These are phyloP conservation scores for Fraxinus greggii DNA, from an alignment of 305 asterid species.

Conservation along the genomic window DNA sequence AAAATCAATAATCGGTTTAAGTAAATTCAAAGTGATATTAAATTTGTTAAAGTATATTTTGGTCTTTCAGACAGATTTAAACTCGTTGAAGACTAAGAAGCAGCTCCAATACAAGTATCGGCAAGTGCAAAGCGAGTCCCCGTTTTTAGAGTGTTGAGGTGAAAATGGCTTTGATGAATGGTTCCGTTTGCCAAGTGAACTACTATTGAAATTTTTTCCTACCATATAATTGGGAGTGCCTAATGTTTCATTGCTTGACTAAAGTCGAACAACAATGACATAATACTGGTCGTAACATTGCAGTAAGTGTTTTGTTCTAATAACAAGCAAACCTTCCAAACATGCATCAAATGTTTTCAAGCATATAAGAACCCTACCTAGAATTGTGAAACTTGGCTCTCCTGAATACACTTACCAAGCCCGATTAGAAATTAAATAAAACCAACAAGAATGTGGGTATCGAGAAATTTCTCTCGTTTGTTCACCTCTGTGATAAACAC, in stretches of 20 bases:
- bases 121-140: neutral
- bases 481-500: neutral
- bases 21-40: too few relatives aligned
- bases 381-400: neutral
- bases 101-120: neutral
- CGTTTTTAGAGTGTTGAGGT: too few relatives aligned
- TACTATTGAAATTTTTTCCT: too few relatives aligned
- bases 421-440: neutral
- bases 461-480: neutral
- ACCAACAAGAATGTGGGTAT: neutral
- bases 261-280: too few relatives aligned
- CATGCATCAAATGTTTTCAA: too few relatives aligned
- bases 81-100: neutral
- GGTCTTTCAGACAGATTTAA: neutral
- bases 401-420: neutral
- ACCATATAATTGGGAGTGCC: too few relatives aligned
- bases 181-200: too few relatives aligned
- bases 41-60: neutral
- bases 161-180: too few relatives aligned
- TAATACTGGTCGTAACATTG: too few relatives aligned
- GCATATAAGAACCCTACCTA: neutral
- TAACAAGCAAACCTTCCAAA: too few relatives aligned
- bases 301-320: too few relatives aligned
- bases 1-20: neutral
- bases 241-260: too few relatives aligned